Base-by-base conservation (phyloP, 495 filamentous ascomycete genomes). In the Copromyces sp. region DNA sequence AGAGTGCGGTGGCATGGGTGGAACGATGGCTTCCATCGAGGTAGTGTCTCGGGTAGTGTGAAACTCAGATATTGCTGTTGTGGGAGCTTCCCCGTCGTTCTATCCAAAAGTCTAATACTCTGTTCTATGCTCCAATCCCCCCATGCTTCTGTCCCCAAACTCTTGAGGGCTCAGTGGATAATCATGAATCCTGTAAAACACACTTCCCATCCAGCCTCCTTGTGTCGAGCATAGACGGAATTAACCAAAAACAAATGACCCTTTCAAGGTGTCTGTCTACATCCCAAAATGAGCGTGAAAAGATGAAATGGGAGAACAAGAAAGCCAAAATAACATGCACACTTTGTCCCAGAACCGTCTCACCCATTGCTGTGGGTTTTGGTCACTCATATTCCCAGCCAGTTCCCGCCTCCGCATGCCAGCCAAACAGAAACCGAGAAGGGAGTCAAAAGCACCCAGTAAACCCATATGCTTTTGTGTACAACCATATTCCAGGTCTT, bases 351-450 rank as follows among this genome's bases (percentile, higher is more conserved):
- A 53, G 68, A 68, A 68, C 39, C 61, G 59, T 41, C 39, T 69
- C 68, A 72, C 53, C 68, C 37, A 39, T 39, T 35, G 32, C 47
- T 39, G 70, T 72, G 59, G 37, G 53, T 65, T 73, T 39, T 20
- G 65, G 39, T 24, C 42, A 68, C 38, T 53, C 68, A 70, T 69
- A 35, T 39, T 41, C 29, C 40, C 69, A 24, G 14, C 45, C 39
- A 20, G 69, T 73, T 24, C 20, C 65, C 39, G 68, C 69, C 17
- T 24, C 61, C 39, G 68, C 71, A 44, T 73, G 71, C 14, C 47
- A 70, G 39, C 42, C 71, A 68, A 68, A 70, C 20, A 40, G 68
- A 69, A 69, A 69, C 68, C 17, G 24, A 69, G 37, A 53, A 69
- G 37, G 53, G 53, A 65, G 53, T 65, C 29, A 35, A 65, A 53